Conservation (phyloP, 140 eudicot species). For the Cichorium intybus region DNA sequence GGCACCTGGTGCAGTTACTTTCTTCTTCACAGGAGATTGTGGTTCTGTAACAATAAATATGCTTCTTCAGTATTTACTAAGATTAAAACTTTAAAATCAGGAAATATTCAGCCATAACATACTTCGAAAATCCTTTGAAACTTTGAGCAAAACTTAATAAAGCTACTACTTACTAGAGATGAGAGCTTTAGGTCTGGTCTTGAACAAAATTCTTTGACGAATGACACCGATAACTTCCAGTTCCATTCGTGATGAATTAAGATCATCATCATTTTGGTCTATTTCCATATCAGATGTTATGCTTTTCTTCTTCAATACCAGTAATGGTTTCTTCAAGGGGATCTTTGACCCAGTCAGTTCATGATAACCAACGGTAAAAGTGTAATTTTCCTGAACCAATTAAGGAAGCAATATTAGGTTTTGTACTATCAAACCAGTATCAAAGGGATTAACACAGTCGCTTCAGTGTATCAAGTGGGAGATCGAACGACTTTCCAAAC, state of each 20-base stretch:
- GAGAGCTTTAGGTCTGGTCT: conserved; percentile 90
- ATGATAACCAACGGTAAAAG: conserved; percentile 86
- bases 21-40: conserved; percentile 45
- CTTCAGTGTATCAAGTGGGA: no score
- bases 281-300: conserved; percentile 28
- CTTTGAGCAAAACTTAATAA: not conserved
- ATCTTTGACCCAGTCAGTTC: conserved; percentile 84
- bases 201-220: conserved; percentile 84
- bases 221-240: conserved; percentile 83
- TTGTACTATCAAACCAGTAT: no score
- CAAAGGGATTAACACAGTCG: no score
- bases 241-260: conserved; percentile 44
- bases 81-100: not conserved
- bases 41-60: conserved; percentile 42
- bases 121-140: conserved; percentile 1
- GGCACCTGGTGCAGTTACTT: conserved; percentile 17
- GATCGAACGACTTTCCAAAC: not conserved
- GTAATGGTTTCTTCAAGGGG: conserved; percentile 76
- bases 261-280: conserved; percentile 22
- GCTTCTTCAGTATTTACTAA: conserved; percentile 6
- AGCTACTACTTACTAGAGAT: conserved; percentile 53
- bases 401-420: conserved; percentile 4
- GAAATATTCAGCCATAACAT: not conserved
- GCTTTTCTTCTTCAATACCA: conserved; percentile 70
- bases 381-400: conserved; percentile 65